Base-by-base conservation (phyloP, 2,329 filamentous ascomycete species). In the Cryoendolithus antarcticus region DNA sequence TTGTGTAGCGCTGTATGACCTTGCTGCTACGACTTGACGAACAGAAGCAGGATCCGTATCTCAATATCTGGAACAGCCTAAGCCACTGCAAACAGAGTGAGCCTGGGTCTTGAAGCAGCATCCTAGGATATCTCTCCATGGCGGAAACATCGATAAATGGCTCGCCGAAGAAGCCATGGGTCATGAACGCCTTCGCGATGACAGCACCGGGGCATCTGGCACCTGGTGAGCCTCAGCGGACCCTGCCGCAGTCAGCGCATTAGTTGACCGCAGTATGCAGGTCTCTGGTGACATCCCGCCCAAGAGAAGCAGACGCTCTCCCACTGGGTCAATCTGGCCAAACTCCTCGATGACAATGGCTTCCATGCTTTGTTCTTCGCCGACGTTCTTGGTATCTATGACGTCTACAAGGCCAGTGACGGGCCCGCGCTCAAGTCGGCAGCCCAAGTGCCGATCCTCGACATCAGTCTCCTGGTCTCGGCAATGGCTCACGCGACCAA, bases 381-480 rank as follows among this genome's bases (percentile, higher is more conserved):
- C 3, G 69, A 71, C 42, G 63, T 68, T 2, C 56, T 70, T 0
- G 65, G 66, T 2, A 60, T 60, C 12, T 67, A 67, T 48, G 65
- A 66, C 44, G 62, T 67, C 13, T 68, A 68, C 54, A 61, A 62
- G 24, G 62, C 61, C 0, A 48, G 44, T 30, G 41, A 38, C 34
- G 49, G 42, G 4, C 48, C 77, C 0, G 74, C 76, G 0, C 69
- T 80, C 36, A 53, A 67, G 1, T 74, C 75, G 0, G 78, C 73
- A 3, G 74, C 77, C 0, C 78, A 83, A 55, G 81, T 75, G 66
- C 78, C 79, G 0, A 72, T 80, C 9, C 79, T 78, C 40, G 78
- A 83, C 54, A 43, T 52, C 13, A 47, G 46, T 15, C 42, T 53
- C 19, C 39, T 54, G 19, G 57, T 70, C 9, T 57, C 67, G 1